These are phyloP conservation scores for Hericium alpestre DNA, from an alignment of 768 basidiomycete genomes.

Conservation along the genomic window DNA sequence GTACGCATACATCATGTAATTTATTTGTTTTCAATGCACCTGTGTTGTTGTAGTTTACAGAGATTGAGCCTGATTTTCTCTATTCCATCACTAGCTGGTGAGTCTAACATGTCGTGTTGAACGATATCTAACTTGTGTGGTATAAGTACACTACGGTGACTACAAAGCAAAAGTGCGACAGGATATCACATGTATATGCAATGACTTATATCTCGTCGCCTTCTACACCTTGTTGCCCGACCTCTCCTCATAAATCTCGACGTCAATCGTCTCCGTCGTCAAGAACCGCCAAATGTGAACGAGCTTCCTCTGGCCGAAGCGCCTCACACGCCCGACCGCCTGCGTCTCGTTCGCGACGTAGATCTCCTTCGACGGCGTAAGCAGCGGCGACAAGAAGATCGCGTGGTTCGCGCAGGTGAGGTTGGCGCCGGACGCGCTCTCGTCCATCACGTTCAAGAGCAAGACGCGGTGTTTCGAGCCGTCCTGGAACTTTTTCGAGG, in stretches of 20 bases:
- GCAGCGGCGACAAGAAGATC: conserved; percentile 87
- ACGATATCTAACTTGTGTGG: background rate
- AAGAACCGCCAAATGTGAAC: conserved; percentile 79
- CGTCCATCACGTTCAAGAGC: conserved; percentile 86
- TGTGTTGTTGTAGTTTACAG: background rate
- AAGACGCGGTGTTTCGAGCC: conserved; percentile 68
- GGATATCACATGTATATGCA: background rate
- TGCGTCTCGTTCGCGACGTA: conserved; percentile 80
- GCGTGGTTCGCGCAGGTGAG: conserved; percentile 90
- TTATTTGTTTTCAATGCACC: background rate
- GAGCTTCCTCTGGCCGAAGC: conserved; percentile 73
- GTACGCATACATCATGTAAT: background rate
- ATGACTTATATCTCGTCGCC: background rate
- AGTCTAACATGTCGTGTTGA: background rate
- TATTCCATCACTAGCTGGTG: no score
- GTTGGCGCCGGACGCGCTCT: conserved; percentile 90
- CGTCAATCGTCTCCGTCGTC: conserved; percentile 82
- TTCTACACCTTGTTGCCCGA: conserved; percentile 15
- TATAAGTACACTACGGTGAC: background rate
- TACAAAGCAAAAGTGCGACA: background rate
- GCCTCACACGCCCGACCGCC: conserved; percentile 72
- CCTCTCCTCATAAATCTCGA: conserved; percentile 63
- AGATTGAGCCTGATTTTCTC: background rate
- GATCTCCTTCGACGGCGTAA: conserved; percentile 70
- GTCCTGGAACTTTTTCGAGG: conserved; percentile 78